phyloP scores from a whole-genome alignment of 352 stramenopile genomes.

The Saprolegnia parasitica region DNA sequence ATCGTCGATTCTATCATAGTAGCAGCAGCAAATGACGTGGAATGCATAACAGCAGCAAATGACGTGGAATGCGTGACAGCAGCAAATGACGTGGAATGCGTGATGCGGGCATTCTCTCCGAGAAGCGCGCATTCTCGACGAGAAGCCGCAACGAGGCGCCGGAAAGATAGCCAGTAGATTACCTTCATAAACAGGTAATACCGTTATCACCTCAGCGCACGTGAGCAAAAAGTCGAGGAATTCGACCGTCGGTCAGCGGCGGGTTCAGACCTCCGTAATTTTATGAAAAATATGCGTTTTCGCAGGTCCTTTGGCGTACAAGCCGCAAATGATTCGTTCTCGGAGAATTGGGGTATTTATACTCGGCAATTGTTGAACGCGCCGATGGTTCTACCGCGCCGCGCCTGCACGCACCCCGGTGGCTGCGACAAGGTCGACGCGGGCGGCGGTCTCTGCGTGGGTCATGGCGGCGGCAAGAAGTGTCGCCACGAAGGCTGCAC shows the following conservation, averaged over 20 bases:
- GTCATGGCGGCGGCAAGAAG: slow-evolving; percentile 77
- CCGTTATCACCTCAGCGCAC: no score
- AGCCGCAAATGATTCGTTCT: background rate
- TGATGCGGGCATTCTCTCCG: background rate
- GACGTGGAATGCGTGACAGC: no score
- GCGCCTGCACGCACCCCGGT: slow-evolving; percentile 42
- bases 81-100: no score
- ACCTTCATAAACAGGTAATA: no score
- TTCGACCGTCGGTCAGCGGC: no score
- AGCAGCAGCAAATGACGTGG: no score
- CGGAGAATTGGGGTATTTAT: background rate
- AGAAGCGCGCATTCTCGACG: background rate
- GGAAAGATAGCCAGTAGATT: no score
- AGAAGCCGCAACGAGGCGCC: background rate
- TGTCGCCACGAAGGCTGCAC: slow-evolving; percentile 60
- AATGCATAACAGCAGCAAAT: no score
- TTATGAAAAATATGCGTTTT: background rate
- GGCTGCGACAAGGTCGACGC: slow-evolving; percentile 70
- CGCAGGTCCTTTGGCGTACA: background rate
- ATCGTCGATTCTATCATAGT: no score
- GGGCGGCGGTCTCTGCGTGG: slow-evolving; percentile 76
- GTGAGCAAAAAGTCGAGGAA: no score
- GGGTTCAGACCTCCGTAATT: background rate
- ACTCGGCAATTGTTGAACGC: slow-evolving; percentile 15
- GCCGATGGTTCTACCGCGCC: slow-evolving; percentile 32